phyloP scores from a whole-genome alignment of 495 filamentous ascomycete species.

The Delitschia confertaspora region DNA sequence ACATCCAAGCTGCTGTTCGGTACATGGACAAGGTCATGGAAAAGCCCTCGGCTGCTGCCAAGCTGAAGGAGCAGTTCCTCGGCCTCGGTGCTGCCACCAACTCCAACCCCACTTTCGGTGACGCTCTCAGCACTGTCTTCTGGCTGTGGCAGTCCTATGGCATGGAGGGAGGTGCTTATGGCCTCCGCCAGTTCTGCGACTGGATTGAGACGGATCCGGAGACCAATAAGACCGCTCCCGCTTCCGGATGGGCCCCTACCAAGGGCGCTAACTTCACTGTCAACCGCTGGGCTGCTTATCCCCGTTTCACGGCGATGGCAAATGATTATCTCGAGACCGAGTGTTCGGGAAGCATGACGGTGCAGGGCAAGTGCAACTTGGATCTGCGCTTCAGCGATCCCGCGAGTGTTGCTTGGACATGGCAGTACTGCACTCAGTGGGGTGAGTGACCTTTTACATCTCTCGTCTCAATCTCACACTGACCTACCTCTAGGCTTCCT shows the following conservation, averaged over 20 bases:
- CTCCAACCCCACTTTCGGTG: slow-evolving; percentile 44
- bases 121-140: slow-evolving; percentile 38
- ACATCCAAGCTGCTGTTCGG: slow-evolving; percentile 43
- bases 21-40: slow-evolving; percentile 44
- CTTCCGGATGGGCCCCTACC: slow-evolving; percentile 36
- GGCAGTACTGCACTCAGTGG: slow-evolving; percentile 55
- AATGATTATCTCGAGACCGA: slow-evolving; percentile 39
- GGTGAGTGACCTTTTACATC: slow-evolving; percentile 36
- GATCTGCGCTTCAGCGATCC: slow-evolving; percentile 34
- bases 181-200: slow-evolving; percentile 42
- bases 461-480: neutral
- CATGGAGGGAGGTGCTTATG: slow-evolving; percentile 35
- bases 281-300: slow-evolving; percentile 43
- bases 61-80: slow-evolving; percentile 44
- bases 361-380: slow-evolving; percentile 36
- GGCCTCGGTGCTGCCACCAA: slow-evolving; percentile 43
- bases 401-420: slow-evolving; percentile 44
- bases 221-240: slow-evolving; percentile 24
- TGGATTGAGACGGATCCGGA: slow-evolving; percentile 36
- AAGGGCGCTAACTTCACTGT: slow-evolving; percentile 39
- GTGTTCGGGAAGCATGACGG: slow-evolving; percentile 26
- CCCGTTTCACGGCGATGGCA: slow-evolving; percentile 36
- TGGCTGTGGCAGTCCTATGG: slow-evolving; percentile 43
- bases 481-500: slow-evolving; percentile 23
- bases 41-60: slow-evolving; percentile 31